These are phyloP conservation scores for Cyberlindnera misumaiensis DNA, from an alignment of 805 yeast genomes.

Conservation along the genomic window DNA sequence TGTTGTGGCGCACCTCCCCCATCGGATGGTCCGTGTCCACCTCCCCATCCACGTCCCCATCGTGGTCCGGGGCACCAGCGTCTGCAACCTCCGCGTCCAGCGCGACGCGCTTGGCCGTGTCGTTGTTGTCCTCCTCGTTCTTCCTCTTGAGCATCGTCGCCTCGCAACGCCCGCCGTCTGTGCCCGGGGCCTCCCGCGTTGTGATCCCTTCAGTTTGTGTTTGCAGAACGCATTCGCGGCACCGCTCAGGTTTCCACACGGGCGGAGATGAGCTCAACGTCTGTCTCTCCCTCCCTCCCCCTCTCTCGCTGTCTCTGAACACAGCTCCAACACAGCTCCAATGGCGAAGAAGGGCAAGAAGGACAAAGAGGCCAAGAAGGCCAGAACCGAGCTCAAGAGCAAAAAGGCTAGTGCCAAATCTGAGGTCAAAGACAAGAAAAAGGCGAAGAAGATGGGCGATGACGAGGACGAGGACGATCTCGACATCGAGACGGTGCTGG, in stretches of 20 bases:
- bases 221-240: no score
- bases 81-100: constrained; percentile 55
- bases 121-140: constrained; percentile 48
- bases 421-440: constrained; percentile 65
- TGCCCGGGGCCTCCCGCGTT: no score
- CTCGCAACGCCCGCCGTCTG: not conserved
- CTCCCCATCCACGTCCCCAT: constrained; percentile 3
- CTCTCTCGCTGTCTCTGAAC: no score
- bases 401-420: constrained; percentile 73
- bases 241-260: no score
- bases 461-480: constrained; percentile 80
- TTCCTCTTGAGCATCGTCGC: constrained; percentile 44
- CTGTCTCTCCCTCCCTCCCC: not conserved
- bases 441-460: constrained; percentile 66
- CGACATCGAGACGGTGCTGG: constrained; percentile 79
- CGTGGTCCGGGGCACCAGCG: constrained; percentile 3
- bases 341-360: constrained; percentile 90
- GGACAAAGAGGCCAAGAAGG: constrained; percentile 87
- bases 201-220: no score
- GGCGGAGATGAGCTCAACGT: not conserved
- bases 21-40: constrained; percentile 2
- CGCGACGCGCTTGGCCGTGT: constrained; percentile 56
- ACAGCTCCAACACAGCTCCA: no score
- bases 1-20: constrained; percentile 1
- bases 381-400: constrained; percentile 75